Conservation (phyloP, 495 filamentous ascomycete genomes). For the Talaromyces borbonicus region DNA sequence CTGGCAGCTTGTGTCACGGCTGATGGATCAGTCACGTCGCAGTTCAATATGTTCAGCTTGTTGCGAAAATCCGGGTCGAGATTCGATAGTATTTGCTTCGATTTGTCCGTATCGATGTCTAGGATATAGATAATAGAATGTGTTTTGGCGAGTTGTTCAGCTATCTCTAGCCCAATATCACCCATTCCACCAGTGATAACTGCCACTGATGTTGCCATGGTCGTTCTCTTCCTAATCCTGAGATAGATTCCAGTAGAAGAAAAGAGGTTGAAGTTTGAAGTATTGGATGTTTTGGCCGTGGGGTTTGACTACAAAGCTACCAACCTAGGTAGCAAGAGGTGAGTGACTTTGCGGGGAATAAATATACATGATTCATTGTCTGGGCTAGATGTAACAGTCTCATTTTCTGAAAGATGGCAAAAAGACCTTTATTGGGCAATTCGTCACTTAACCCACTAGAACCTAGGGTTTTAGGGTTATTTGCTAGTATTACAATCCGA, state of each 20-base stretch:
- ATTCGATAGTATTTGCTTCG: not conserved
- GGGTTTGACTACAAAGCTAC: no score
- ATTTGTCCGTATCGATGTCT: not conserved
- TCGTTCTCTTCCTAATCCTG: not conserved
- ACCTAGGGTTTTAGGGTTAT: no score
- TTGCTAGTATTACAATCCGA: not conserved
- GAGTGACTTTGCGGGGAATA: no score
- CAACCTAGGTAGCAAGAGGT: no score
- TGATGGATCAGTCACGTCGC: constrained; percentile 3
- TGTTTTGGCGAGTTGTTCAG: not conserved
- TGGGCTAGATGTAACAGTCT: no score
- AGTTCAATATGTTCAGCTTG: not conserved
- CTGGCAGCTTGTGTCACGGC: not conserved
- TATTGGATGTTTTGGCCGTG: no score
- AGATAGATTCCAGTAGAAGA: not conserved
- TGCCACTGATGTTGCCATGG: not conserved
- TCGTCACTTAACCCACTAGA: no score
- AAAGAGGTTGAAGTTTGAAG: no score
- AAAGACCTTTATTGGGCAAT: no score
- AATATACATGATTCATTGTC: no score
- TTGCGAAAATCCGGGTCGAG: not conserved
- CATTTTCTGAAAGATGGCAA: no score
- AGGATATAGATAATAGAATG: not conserved
- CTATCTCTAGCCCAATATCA: not conserved
- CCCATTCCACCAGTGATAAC: constrained; percentile 1